Conservation (phyloP, 768 basidiomycete genomes). For the Tulasnella calospora region DNA sequence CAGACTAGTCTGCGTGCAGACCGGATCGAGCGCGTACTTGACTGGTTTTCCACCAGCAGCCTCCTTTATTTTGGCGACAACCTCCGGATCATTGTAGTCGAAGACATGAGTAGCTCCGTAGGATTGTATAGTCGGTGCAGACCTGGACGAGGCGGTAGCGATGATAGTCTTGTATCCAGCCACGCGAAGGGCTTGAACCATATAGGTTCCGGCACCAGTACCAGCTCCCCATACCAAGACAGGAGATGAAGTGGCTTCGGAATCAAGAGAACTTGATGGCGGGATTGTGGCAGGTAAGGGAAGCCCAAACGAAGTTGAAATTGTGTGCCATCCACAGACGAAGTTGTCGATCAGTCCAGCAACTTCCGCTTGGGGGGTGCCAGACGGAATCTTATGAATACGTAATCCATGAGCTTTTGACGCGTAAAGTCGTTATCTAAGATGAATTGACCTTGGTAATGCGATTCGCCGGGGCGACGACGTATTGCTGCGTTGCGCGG, state of each 20-base stretch:
- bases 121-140: conserved; percentile 40
- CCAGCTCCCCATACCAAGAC: conserved; percentile 48
- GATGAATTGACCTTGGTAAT: conserved; percentile 40
- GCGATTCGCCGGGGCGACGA: conserved; percentile 34
- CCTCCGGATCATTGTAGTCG: conserved; percentile 41
- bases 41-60: conserved; percentile 38
- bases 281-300: conserved; percentile 39
- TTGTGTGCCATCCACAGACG: conserved; percentile 42
- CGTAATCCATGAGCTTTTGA: not conserved
- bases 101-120: conserved; percentile 43
- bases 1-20: conserved; percentile 41
- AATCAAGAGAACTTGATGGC: conserved; percentile 33
- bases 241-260: conserved; percentile 33
- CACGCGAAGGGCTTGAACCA: conserved; percentile 41
- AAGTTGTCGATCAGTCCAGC: conserved; percentile 45
- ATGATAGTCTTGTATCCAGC: conserved; percentile 45
- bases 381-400: conserved; percentile 42
- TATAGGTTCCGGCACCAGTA: conserved; percentile 41
- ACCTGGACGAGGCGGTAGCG: conserved; percentile 42
- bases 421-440: not conserved
- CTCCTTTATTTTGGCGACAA: conserved; percentile 38
- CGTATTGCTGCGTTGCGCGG: conserved; percentile 42
- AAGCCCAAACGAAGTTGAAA: conserved; percentile 39
- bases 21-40: conserved; percentile 40
- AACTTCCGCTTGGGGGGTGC: conserved; percentile 39